Percentiles rank a stretch among this genome's conserved stretches.
phyloP scores from a whole-genome alignment of 2,329 filamentous ascomycete genomes.

The Arthroderma sp. region DNA sequence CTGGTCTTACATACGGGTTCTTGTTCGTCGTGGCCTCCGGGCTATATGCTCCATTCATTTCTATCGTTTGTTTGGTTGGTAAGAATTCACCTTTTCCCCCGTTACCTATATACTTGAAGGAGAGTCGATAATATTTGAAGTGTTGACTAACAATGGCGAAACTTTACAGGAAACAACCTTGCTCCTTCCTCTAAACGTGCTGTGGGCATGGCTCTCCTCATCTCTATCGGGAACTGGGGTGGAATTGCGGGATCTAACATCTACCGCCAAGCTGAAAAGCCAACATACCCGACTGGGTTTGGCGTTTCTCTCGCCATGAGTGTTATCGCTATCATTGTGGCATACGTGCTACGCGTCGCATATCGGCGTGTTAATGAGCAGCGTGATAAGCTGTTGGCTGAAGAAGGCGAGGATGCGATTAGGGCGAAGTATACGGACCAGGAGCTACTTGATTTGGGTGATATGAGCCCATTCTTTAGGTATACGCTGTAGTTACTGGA shows the following conservation, averaged over 20 bases:
- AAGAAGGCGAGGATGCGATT: slow-evolving; percentile 20
- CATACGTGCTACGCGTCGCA: slow-evolving; percentile 16
- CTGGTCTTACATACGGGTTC: slow-evolving; percentile 10
- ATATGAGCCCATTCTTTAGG: slow-evolving; percentile 25
- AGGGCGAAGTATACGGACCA: slow-evolving; percentile 22
- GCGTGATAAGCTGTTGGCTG: slow-evolving; percentile 17
- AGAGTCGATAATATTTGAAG: no score
- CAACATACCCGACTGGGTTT: slow-evolving; percentile 23
- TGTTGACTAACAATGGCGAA: no score
- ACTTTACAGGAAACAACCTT: slow-evolving; percentile 18
- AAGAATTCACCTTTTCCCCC: not conserved
- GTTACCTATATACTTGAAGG: no score
- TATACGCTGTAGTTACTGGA: slow-evolving; percentile 14
- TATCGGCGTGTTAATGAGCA: slow-evolving; percentile 23
- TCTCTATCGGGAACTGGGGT: slow-evolving; percentile 29
- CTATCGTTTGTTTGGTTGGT: slow-evolving; percentile 7
- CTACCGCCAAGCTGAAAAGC: slow-evolving; percentile 18
- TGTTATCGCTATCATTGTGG: slow-evolving; percentile 13
- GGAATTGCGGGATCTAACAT: slow-evolving; percentile 26
- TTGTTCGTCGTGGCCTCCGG: slow-evolving; percentile 9
- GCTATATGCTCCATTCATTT: slow-evolving; percentile 9
- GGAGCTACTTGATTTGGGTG: slow-evolving; percentile 18
- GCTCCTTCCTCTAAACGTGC: slow-evolving; percentile 28
- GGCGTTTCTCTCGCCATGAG: slow-evolving; percentile 20
- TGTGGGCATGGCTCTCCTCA: slow-evolving; percentile 30